Base-by-base conservation (phyloP, 352 stramenopile genomes). In the Phytopythium mirpurense region DNA sequence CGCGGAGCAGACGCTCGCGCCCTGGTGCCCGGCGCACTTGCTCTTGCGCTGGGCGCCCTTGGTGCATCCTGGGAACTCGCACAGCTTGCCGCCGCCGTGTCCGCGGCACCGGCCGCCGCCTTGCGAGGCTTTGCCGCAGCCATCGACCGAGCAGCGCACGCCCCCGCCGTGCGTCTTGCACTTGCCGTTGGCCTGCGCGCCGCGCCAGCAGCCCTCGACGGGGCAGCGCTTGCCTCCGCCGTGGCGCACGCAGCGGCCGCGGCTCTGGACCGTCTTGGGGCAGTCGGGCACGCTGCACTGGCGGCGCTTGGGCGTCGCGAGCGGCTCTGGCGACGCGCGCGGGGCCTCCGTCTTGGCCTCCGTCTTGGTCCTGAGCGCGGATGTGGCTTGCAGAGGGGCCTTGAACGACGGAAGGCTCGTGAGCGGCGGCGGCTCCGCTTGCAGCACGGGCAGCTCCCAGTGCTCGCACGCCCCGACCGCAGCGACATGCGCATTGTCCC, bases 91-190 rank as follows among this genome's bases (percentile, higher is more conserved):
- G 51, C 83, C 83, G 26, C 85, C 85, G 54, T 95, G 85, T 26
- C 68, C 75, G 29, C 85, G 81, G 59, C 86, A 94, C 43, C 75
- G 78, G 3, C 82, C 78, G 53, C 78, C 74, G 34, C 74, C 72
- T 61, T 94, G 79, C 29, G 73, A 85, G 46, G 74, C 77, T 56
- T 63, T 68, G 18, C 56, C 60, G 34, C 79, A 90, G 12, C 67
- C 70, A 3, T 68, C 55, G 44, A 90, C 67, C 11, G 71, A 86
- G 61, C 81, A 92, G 52, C 87, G 79, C 15, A 68, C 87, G 16
- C 77, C 90, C 9, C 80, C 80, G 27, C 82, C 77, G 57, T 90
- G 82, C 41, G 88, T 88, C 82, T 79, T 90, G 49, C 82, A 90
- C 21, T 86, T 65, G 12, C 75, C 77, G 46, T 79, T 72, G 67